Conservation (phyloP, 1,139 yeast genomes). For the Kodamaea sp. region DNA sequence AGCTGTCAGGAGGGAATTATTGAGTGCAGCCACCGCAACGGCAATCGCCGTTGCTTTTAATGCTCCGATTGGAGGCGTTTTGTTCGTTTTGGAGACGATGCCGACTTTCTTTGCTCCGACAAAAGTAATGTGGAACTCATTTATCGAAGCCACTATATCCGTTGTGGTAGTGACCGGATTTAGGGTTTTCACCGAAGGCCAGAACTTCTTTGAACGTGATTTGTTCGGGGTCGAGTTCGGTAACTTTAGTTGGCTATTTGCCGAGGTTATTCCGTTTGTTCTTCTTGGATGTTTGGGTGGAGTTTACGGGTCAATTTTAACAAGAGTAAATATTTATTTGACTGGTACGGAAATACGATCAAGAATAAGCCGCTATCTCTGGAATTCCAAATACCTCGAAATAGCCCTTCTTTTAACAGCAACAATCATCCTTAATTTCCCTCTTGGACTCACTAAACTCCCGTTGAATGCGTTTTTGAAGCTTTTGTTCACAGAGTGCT, state of each 20-base stretch:
- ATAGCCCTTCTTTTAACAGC: constrained; percentile 44
- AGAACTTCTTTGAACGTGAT: constrained; percentile 51
- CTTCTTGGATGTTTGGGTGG: constrained; percentile 70
- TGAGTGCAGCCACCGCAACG: constrained; percentile 86
- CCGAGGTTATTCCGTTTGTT: constrained; percentile 68
- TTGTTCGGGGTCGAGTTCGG: constrained; percentile 62
- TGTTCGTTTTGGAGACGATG: constrained; percentile 76
- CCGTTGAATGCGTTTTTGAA: constrained; percentile 56
- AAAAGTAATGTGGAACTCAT: constrained; percentile 75
- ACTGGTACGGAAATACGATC: not conserved
- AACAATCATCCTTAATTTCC: constrained; percentile 56
- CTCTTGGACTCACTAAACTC: constrained; percentile 50
- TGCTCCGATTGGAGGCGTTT: constrained; percentile 92
- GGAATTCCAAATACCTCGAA: constrained; percentile 36
- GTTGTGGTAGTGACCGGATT: constrained; percentile 59
- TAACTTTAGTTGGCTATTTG: constrained; percentile 67
- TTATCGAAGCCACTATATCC: constrained; percentile 72
- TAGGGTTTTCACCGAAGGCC: constrained; percentile 54
- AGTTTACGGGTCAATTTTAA: constrained; percentile 54
- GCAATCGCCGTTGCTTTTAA: constrained; percentile 94
- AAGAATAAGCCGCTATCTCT: not conserved
- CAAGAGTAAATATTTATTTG: constrained; percentile 24
- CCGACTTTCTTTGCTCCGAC: constrained; percentile 62
- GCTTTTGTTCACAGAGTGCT: constrained; percentile 64
- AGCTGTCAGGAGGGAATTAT: constrained; percentile 56